Evolutionary conservation across 345 rosid genomes (phyloP).

Genomic region (Salix koriyanagi): DNA sequence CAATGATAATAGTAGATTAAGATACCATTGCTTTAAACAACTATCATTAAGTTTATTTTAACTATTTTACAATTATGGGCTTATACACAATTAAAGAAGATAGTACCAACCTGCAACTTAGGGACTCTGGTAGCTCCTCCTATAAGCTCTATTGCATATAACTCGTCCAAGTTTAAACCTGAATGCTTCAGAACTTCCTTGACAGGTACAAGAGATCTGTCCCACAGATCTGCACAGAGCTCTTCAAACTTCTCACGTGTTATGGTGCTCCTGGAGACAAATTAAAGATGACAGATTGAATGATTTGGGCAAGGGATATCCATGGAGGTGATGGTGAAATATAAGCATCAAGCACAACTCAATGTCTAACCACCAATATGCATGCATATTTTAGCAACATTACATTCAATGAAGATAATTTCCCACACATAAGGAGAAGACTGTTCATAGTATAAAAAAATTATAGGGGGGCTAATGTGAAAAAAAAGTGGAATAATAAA

Average conservation of each 20-base stretch:
- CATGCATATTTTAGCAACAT: neutral
- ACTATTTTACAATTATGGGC: neutral
- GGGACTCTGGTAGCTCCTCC: constrained; percentile 99
- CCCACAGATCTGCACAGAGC: constrained; percentile 92
- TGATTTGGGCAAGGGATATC: neutral
- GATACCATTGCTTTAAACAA: neutral
- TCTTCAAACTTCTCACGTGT: constrained; percentile 97
- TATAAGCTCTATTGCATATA: constrained; percentile 84
- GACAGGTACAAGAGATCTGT: constrained; percentile 70
- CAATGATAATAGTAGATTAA: neutral
- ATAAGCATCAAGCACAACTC: neutral
- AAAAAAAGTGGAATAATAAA: neutral
- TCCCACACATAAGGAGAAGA: neutral
- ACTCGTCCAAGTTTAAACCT: constrained; percentile 67
- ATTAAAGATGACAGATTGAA: neutral
- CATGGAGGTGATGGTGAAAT: neutral
- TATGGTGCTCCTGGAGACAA: constrained; percentile 72
- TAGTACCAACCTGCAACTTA: constrained; percentile 79
- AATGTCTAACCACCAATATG: neutral
- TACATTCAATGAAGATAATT: neutral
- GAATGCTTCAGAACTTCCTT: constrained; percentile 76
- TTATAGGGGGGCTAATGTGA: neutral
- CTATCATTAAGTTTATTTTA: neutral
- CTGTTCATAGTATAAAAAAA: neutral
- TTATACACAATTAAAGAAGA: neutral